Evolutionary conservation across 441 rosid species (phyloP).

Genomic region (Melastoma candidum): DNA sequence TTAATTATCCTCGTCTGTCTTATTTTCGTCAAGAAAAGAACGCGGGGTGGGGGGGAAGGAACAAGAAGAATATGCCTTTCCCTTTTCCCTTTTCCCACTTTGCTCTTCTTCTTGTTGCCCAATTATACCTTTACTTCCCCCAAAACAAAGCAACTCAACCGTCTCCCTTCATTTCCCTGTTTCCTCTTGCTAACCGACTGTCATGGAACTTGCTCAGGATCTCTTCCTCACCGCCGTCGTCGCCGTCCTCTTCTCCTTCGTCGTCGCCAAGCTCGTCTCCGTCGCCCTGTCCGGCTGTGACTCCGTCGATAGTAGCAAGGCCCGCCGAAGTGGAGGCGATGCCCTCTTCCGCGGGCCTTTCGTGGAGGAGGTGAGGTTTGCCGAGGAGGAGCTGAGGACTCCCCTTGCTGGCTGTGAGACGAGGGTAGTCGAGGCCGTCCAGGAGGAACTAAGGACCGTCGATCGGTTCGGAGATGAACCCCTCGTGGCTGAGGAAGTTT

Average conservation of each 20-base stretch:
- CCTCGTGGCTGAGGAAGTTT: constrained; percentile 10
- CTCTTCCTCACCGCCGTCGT: constrained; percentile 41
- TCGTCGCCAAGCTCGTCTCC: constrained; percentile 39
- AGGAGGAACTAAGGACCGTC: constrained; percentile 18
- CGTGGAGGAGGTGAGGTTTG: constrained; percentile 25
- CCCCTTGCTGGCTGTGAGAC: constrained; percentile 18
- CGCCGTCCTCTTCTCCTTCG: constrained; percentile 49
- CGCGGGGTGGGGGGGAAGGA: too few species aligned
- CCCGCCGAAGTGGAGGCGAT: background rate
- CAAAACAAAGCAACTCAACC: too few species aligned
- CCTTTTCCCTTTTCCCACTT: background rate
- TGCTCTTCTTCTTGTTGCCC: background rate
- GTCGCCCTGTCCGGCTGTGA: constrained; percentile 33
- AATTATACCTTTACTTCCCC: background rate
- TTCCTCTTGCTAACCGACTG: background rate
- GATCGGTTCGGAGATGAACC: constrained; percentile 29
- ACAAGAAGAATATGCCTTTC: background rate
- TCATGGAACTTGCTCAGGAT: constrained; percentile 65
- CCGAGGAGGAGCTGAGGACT: constrained; percentile 23
- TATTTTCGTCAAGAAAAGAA: too few species aligned
- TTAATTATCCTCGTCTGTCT: too few species aligned
- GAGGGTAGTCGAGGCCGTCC: constrained; percentile 19
- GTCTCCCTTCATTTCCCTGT: background rate
- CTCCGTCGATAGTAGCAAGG: constrained; percentile 12
- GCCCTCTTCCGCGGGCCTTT: constrained; percentile 4